A percentile compares a stretch with the other conserved stretches of the same genome.
Conservation (phyloP, 1,139 yeast genomes). For the Suhomyces guaymorum region DNA sequence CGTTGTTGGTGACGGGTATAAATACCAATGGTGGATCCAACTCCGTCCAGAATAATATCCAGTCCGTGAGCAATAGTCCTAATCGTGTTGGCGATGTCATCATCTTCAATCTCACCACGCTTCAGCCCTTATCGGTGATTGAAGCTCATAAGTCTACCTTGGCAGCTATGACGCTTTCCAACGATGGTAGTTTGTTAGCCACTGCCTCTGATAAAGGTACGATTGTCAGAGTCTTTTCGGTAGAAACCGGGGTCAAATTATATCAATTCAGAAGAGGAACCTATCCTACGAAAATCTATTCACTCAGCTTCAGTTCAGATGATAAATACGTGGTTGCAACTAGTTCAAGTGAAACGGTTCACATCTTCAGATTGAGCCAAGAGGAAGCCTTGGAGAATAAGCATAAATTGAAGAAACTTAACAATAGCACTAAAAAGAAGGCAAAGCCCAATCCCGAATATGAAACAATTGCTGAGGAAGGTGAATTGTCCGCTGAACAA, state of each 20-base stretch:
- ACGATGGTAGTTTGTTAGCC: constrained; percentile 81
- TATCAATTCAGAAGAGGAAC: constrained; percentile 94
- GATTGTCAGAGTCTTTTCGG: constrained; percentile 83
- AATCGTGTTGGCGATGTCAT: constrained; percentile 83
- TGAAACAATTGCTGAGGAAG: constrained; percentile 36
- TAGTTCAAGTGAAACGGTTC: constrained; percentile 91
- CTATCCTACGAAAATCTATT: constrained; percentile 85
- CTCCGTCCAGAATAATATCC: constrained; percentile 42
- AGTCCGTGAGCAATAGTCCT: constrained; percentile 47
- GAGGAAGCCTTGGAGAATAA: constrained; percentile 53
- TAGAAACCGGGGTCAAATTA: constrained; percentile 76
- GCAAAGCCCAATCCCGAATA: constrained; percentile 22
- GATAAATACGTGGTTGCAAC: constrained; percentile 78
- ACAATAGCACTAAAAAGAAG: constrained; percentile 12
- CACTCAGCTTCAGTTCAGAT: constrained; percentile 76
- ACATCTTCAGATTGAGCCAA: constrained; percentile 74
- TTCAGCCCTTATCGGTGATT: constrained; percentile 85
- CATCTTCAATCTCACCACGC: constrained; percentile 69
- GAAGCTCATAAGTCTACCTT: constrained; percentile 91
- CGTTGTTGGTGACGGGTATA: constrained; percentile 43
- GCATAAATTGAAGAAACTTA: constrained; percentile 33
- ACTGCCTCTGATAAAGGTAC: constrained; percentile 97
- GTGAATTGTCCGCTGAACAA: constrained; percentile 13
- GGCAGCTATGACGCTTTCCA: constrained; percentile 75
- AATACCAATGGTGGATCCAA: constrained; percentile 50